A percentile compares a stretch with the other conserved stretches of the same genome.
These are phyloP conservation scores for Choiromyces venosus DNA, from an alignment of 495 filamentous ascomycete genomes.

Conservation along the genomic window DNA sequence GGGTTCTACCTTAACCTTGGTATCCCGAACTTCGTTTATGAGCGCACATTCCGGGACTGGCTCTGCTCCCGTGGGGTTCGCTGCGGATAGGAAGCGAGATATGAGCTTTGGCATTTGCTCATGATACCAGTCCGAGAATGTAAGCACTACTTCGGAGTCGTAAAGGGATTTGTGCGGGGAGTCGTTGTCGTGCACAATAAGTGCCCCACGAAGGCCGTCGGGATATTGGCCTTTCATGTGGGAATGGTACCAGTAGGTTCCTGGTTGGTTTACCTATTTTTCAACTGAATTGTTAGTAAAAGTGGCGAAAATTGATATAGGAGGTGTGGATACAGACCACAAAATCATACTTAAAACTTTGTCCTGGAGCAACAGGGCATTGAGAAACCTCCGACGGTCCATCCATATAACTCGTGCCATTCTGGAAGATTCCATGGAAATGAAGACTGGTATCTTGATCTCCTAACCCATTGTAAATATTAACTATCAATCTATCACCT, in stretches of 20 bases:
- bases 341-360: slow-evolving; percentile 68
- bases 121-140: slow-evolving; percentile 66
- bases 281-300: slow-evolving; percentile 25
- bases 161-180: slow-evolving; percentile 58
- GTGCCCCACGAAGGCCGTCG: slow-evolving; percentile 65
- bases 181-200: slow-evolving; percentile 65
- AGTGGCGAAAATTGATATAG: neutral
- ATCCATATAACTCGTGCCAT: slow-evolving; percentile 67
- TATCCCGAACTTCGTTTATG: slow-evolving; percentile 61
- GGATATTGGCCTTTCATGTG: slow-evolving; percentile 65
- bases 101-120: slow-evolving; percentile 57
- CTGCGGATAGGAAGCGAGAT: slow-evolving; percentile 52
- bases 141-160: slow-evolving; percentile 61
- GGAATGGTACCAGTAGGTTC: slow-evolving; percentile 81
- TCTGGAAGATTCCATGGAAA: slow-evolving; percentile 75
- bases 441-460: slow-evolving; percentile 67
- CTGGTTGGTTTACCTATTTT: slow-evolving; percentile 57
- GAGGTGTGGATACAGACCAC: slow-evolving; percentile 49
- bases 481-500: slow-evolving; percentile 66
- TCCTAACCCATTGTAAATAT: slow-evolving; percentile 66
- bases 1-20: slow-evolving; percentile 57
- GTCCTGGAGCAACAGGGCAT: slow-evolving; percentile 61
- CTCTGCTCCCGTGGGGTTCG: slow-evolving; percentile 58
- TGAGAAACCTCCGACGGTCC: slow-evolving; percentile 64
- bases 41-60: slow-evolving; percentile 62